Base-by-base conservation (phyloP, 2,329 filamentous ascomycete genomes). In the Ascochyta koolunga region DNA sequence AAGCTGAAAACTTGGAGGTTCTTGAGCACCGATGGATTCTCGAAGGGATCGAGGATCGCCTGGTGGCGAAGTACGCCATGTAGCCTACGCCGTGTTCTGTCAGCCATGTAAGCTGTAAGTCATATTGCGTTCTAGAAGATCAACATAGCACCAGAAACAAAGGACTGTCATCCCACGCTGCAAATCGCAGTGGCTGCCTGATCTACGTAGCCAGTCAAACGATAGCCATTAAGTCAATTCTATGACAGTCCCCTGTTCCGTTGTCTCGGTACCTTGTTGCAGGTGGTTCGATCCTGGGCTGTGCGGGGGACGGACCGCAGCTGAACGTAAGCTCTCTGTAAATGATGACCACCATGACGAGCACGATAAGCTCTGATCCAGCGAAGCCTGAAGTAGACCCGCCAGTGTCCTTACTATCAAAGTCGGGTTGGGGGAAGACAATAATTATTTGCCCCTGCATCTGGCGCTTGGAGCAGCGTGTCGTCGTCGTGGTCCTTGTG, bases 1-100 rank as follows among this genome's bases (percentile, higher is more conserved):
- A 99, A 78, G 90, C 90, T 2, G 95, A 99, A 82, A 99, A 99
- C 76, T 77, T 99, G 59, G 93, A 96, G 65, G 95, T 99, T 21
- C 84, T 96, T 68, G 93, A 96, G 74, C 93, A 98, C 76, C 90
- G 91, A 73, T 97, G 90, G 68, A 91, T 97, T 59, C 79, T 98
- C 54, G 90, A 96, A 66, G 89, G 89, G 16, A 88, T 97, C 53
- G 93, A 97, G 79, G 85, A 92, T 70, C 86, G 95, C 71, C 79
- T 99, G 54, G 78, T 98, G 68, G 82, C 74, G 38, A 77, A 72
- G 56, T 58, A 76, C 50, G 61, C 64, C 50, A 64, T 63, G 38
- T 60, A 60, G 37, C 70, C 56, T 58, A 55, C 40, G 24, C 38
- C 22, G 39, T 42, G 36, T 40, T 48, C 37, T 31, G 45, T 51